These are phyloP conservation scores for Lumnitzera littorea DNA, from an alignment of 345 rosid species.

Conservation along the genomic window DNA sequence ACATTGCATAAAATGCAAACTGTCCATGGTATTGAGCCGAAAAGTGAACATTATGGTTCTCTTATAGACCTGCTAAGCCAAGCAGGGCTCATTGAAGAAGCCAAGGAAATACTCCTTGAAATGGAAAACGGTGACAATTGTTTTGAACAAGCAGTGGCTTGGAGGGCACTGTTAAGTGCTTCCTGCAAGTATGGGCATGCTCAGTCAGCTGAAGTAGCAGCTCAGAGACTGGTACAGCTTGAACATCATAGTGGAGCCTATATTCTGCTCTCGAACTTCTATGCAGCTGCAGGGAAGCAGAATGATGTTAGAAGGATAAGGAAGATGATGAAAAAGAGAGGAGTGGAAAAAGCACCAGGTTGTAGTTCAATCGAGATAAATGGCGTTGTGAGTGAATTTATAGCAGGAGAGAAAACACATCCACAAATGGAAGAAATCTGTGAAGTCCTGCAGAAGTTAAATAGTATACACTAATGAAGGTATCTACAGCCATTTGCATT, in stretches of 20 bases:
- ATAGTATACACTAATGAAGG: not conserved
- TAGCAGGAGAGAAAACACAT: conserved; percentile 19
- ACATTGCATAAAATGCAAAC: conserved; percentile 7
- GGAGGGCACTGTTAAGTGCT: conserved; percentile 18
- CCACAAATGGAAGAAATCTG: conserved; percentile 12
- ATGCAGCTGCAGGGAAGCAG: conserved; percentile 13
- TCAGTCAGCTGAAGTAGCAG: conserved; percentile 16
- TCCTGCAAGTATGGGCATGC: conserved; percentile 14
- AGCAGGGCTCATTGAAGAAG: conserved; percentile 10
- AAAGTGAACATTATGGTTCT: conserved; percentile 16
- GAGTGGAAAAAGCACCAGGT: conserved; percentile 16
- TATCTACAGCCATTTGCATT: too few relatives aligned
- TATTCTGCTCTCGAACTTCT: conserved; percentile 16
- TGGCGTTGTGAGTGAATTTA: conserved; percentile 13
- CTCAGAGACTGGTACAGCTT: conserved; percentile 13
- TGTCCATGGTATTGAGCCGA: conserved; percentile 9
- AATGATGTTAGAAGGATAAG: conserved; percentile 10
- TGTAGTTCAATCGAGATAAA: conserved; percentile 20
- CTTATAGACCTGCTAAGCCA: conserved; percentile 19
- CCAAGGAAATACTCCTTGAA: conserved; percentile 13
- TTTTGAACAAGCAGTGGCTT: conserved; percentile 12
- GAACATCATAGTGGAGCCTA: conserved; percentile 18
- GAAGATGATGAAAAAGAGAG: conserved; percentile 17
- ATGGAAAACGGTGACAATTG: not conserved
- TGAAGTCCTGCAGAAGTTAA: conserved; percentile 9